These are phyloP conservation scores for Xylariaceae sp. DNA, from an alignment of 2,329 filamentous ascomycete species.

Conservation along the genomic window DNA sequence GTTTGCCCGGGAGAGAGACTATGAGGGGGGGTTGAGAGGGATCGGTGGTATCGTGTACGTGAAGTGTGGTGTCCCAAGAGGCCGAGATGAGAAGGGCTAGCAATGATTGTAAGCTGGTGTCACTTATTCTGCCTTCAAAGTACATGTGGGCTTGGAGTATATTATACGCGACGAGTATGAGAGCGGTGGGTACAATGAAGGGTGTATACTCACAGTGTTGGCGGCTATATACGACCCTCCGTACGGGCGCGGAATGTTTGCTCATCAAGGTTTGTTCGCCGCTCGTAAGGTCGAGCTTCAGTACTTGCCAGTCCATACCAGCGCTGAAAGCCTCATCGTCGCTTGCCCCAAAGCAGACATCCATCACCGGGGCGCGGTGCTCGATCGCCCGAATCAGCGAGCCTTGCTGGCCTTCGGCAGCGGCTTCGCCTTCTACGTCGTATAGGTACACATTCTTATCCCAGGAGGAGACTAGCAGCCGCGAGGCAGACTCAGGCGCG, in stretches of 20 bases:
- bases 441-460: constrained; percentile 92
- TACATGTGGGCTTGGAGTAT: too few relatives aligned
- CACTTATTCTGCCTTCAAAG: too few relatives aligned
- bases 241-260: constrained; percentile 79
- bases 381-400: constrained; percentile 75
- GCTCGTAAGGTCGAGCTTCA: constrained; percentile 73
- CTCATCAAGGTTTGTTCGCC: constrained; percentile 77
- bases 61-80: constrained; percentile 91
- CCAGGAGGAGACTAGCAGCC: constrained; percentile 92
- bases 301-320: constrained; percentile 86
- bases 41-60: constrained; percentile 73
- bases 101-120: constrained; percentile 17
- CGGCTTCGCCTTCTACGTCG: constrained; percentile 63
- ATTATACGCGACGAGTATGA: not conserved
- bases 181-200: not conserved
- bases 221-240: constrained; percentile 81
- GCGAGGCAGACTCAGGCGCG: constrained; percentile 74
- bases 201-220: constrained; percentile 63
- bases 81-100: constrained; percentile 80
- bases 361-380: constrained; percentile 84
- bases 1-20: constrained; percentile 80
- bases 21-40: constrained; percentile 62
- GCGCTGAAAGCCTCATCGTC: constrained; percentile 85
- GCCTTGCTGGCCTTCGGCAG: constrained; percentile 52
- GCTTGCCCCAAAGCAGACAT: constrained; percentile 86